Conservation (phyloP, 306 rosid genomes). For the Malus fusca region DNA sequence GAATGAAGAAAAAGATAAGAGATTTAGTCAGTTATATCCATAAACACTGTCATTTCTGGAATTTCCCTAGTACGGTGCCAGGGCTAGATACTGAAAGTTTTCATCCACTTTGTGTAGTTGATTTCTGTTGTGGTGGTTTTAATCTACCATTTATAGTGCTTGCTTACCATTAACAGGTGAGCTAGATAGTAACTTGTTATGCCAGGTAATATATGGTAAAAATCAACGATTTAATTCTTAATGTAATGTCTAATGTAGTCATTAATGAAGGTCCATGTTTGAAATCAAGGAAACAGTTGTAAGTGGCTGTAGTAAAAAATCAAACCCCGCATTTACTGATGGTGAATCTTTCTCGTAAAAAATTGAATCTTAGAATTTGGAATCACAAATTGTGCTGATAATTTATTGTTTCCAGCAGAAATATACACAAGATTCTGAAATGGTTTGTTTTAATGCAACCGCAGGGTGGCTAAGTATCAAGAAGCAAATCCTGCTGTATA, state of each 20-base stretch:
- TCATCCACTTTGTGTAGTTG: neutral
- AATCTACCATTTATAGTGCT: neutral
- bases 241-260: neutral
- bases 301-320: neutral
- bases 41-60: neutral
- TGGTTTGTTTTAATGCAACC: slow-evolving; percentile 21
- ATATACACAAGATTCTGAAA: neutral
- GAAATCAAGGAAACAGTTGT: neutral
- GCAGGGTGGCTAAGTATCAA: slow-evolving; percentile 96
- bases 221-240: neutral
- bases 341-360: neutral
- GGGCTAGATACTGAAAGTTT: neutral
- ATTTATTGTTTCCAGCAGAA: neutral
- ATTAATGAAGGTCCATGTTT: neutral
- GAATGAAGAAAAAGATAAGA: neutral
- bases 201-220: neutral
- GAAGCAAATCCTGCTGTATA: slow-evolving; percentile 95
- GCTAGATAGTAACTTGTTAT: neutral
- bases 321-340: neutral
- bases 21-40: neutral
- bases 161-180: neutral
- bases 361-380: neutral
- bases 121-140: neutral
- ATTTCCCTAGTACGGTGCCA: neutral
- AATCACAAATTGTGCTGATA: neutral